Percentiles rank a stretch among this genome's conserved stretches.
Conservation (phyloP, 768 basidiomycete species). For the Megacollybia marginata region DNA sequence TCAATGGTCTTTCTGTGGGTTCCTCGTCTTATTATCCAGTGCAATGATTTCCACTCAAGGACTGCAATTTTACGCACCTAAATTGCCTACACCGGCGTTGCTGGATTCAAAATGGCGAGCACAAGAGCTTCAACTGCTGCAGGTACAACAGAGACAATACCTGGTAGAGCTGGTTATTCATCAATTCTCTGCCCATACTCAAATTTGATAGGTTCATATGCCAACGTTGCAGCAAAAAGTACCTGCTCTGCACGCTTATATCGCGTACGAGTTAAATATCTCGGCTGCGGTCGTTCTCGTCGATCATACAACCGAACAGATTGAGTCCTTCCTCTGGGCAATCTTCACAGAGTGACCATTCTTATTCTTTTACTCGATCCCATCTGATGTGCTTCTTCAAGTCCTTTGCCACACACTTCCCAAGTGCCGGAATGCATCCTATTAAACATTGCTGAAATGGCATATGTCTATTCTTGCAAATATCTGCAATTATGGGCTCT, state of each 20-base stretch:
- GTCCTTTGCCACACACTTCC: background rate
- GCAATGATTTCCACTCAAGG: background rate
- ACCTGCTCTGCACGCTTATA: background rate
- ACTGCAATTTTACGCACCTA: background rate
- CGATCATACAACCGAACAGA: background rate
- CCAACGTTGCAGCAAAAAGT: background rate
- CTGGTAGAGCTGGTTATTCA: background rate
- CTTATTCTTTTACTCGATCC: background rate
- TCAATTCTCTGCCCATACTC: background rate
- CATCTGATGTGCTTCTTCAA: background rate
- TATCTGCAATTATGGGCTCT: background rate
- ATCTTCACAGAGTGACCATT: background rate
- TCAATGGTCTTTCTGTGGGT: background rate
- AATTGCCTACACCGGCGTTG: background rate
- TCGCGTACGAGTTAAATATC: background rate
- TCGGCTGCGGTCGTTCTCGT: background rate
- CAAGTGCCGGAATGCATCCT: background rate
- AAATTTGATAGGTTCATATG: background rate
- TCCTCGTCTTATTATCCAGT: background rate
- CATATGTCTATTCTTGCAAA: background rate
- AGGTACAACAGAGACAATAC: background rate
- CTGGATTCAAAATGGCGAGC: background rate
- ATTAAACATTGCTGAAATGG: background rate
- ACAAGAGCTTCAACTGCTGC: background rate
- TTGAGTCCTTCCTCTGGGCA: background rate